phyloP scores from a whole-genome alignment of 129 eudicot species.

The Flaveria brownii region DNA sequence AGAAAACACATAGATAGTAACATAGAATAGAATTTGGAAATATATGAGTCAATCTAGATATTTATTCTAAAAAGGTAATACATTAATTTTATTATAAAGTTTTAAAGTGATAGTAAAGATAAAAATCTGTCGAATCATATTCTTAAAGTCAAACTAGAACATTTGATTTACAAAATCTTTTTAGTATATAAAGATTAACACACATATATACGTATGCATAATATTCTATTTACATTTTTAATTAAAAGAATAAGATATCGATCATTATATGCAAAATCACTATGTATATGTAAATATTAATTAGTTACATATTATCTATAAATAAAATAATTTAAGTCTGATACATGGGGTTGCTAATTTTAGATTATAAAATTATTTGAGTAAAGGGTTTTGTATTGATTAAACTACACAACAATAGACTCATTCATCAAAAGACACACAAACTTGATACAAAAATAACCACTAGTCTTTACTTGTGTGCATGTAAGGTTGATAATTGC shows the following conservation, averaged over 20 bases:
- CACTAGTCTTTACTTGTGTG: not conserved
- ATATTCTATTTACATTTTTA: no score
- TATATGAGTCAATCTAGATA: slow-evolving; percentile 7
- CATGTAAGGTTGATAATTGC: not conserved
- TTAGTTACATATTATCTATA: not conserved
- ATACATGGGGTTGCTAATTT: not conserved
- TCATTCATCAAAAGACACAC: not conserved
- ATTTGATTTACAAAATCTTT: not conserved
- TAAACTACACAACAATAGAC: not conserved
- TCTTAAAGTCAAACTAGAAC: not conserved
- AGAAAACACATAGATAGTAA: not conserved
- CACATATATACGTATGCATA: not conserved
- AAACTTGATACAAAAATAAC: not conserved
- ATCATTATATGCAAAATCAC: not conserved
- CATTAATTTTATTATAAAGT: not conserved
- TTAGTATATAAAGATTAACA: not conserved
- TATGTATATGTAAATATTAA: not conserved
- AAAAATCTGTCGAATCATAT: not conserved
- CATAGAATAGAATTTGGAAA: not conserved
- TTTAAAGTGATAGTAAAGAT: not conserved
- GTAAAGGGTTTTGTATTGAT: not conserved
- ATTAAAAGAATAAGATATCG: no score
- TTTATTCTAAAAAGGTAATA: not conserved
- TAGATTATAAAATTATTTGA: no score
- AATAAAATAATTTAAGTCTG: not conserved